Evolutionary conservation across 2,329 filamentous ascomycete genomes (phyloP), one percentile per base, ranked within the genome.

Genomic region (Hypoxylon rubiginosum): DNA sequence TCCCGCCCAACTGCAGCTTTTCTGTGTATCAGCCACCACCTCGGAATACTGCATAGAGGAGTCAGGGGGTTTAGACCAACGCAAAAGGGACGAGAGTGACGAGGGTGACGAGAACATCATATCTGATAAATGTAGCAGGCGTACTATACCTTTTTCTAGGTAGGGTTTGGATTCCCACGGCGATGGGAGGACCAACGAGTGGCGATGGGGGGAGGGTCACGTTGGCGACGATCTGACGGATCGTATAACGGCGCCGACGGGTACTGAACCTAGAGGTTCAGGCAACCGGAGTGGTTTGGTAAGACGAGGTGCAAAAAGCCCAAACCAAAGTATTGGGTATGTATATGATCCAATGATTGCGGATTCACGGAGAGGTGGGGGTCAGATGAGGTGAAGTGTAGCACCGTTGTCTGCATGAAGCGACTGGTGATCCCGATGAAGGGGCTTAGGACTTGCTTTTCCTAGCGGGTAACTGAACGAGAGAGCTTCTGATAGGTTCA

Each of bases 371-470:
- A 28, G 49, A 56, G 32, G 67, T 70, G 67, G 67, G 67, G 67
- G 67, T 70, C 67, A 65, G 58, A 70, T 28, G 52, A 67, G 61
- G 56, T 68, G 61, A 39, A 46, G 67, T 63, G 63, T 53, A 62
- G 58, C 62, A 66, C 55, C 56, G 59, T 51, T 55, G 62, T 65
- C 67, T 68, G 62, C 64, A 66, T 49, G 61, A 66, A 67, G 66
- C 62, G 56, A 66, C 67, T 68, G 62, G 61, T 67, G 52, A 64
- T 62, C 41, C 59, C 55, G 52, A 65, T 51, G 57, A 61, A 51
- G 58, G 53, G 39, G 51, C 56, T 53, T 60, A 53, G 57, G 51
- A 51, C 39, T 58, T 49, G 30, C 60, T 24, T 64, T 15, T 28
- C 26, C 10, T 56, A 48, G 52, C 49, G 59, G 32, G 62, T 58